Conservation (phyloP, 805 yeast species). For the Candida golubevii region DNA sequence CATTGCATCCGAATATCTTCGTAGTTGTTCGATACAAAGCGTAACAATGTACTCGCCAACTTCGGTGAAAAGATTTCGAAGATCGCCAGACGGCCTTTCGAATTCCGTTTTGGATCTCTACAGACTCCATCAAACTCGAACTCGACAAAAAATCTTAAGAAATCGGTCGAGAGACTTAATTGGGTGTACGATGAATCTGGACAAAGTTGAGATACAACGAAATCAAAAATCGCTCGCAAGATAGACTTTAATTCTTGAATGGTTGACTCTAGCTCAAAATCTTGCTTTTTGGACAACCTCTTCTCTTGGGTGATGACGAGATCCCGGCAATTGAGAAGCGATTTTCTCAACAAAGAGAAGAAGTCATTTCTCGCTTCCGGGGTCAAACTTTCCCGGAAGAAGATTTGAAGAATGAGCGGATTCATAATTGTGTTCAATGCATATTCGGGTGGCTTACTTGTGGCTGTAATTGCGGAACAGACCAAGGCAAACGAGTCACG, state of each 20-base stretch:
- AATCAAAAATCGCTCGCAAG: constrained; percentile 45
- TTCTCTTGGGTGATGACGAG: constrained; percentile 41
- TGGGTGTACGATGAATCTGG: constrained; percentile 48
- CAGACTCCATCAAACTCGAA: constrained; percentile 21
- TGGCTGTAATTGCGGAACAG: constrained; percentile 56
- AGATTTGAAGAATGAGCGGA: constrained; percentile 32
- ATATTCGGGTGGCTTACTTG: constrained; percentile 48
- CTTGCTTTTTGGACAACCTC: constrained; percentile 7
- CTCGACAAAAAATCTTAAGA: constrained; percentile 47
- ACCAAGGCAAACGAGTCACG: constrained; percentile 57
- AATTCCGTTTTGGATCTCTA: constrained; percentile 1
- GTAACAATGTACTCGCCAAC: constrained; percentile 46
- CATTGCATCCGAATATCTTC: constrained; percentile 59
- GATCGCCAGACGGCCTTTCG: background rate
- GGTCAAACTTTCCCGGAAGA: constrained; percentile 9
- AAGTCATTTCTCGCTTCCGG: constrained; percentile 62
- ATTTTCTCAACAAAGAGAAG: constrained; percentile 55
- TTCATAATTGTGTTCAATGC: constrained; percentile 43
- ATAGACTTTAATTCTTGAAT: background rate
- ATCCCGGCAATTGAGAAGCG: constrained; percentile 63
- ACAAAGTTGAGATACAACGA: constrained; percentile 49
- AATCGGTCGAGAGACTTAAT: constrained; percentile 25
- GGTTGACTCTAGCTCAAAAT: constrained; percentile 3
- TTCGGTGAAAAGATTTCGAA: constrained; percentile 6
- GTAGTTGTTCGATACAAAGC: constrained; percentile 63